Percentiles rank a stretch among this genome's conserved stretches.
phyloP scores from a whole-genome alignment of 441 rosid species.

The Raphanus hybrid region DNA sequence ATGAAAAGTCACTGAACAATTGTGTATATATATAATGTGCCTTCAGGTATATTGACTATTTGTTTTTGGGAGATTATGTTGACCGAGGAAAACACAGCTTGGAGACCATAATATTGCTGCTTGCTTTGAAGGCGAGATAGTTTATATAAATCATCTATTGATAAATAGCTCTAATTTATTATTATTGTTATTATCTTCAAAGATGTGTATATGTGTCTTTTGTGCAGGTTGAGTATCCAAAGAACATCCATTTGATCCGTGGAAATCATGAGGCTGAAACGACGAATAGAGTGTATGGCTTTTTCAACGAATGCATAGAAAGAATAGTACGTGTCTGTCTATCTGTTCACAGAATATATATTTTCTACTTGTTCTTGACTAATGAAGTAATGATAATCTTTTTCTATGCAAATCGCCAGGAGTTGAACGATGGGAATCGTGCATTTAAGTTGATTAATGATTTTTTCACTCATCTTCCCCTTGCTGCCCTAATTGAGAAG shows the following conservation, averaged over 20 bases:
- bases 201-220: slow-evolving; percentile 16
- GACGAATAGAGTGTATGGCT: slow-evolving; percentile 76
- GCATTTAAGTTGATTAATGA: slow-evolving; percentile 84
- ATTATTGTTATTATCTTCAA: slow-evolving; percentile 15
- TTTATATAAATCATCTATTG: slow-evolving; percentile 7
- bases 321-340: slow-evolving; percentile 61
- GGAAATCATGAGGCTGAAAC: slow-evolving; percentile 92
- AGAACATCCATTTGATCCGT: slow-evolving; percentile 82
- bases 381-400: neutral
- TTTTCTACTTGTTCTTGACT: neutral
- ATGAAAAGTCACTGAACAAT: neutral
- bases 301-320: slow-evolving; percentile 79
- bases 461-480: slow-evolving; percentile 82
- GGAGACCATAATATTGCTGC: slow-evolving; percentile 87
- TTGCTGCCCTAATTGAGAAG: slow-evolving; percentile 84
- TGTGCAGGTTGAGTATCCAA: slow-evolving; percentile 84
- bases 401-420: slow-evolving; percentile 45
- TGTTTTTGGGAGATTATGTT: slow-evolving; percentile 95
- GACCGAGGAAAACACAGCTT: slow-evolving; percentile 94
- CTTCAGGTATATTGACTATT: slow-evolving; percentile 85
- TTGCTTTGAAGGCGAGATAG: slow-evolving; percentile 83
- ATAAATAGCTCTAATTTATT: neutral
- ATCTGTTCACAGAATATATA: neutral
- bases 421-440: slow-evolving; percentile 70
- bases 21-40: slow-evolving; percentile 6